Base-by-base conservation (phyloP, 352 stramenopile genomes). In the Globisporangium canariense region DNA sequence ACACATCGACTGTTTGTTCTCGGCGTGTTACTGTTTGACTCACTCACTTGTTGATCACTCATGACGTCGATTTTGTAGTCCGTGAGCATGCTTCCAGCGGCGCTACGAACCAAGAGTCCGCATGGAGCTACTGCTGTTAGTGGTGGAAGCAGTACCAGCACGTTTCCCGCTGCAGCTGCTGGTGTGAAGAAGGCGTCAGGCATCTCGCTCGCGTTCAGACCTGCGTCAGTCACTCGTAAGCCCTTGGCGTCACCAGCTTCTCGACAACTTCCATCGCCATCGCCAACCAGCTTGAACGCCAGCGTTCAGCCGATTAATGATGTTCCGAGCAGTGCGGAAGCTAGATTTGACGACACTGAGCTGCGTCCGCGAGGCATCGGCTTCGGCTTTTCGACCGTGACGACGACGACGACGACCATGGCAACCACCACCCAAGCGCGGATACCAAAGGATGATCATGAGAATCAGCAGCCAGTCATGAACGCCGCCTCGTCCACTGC, bases 131-230 rank as follows among this genome's bases (percentile, higher is more conserved):
- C 22, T 25, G 11, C 20, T 45, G 36, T 40, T 18, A 14, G 9
- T 7, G 28, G 14, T 11, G 28, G 2, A 6, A 50, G 10, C 38
- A 56, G 9, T 38, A 54, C 3, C 30, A 41, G 10, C n/a, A 18
- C 52, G 6, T 58, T 43, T 36, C 47, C 43, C 18, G 16, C 57
- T 28, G 14, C 51, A 43, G 28, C 16, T 25, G 41, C 14, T 32
- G 53, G 9, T n/a, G 41, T 41, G 7, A 64, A 54, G 20, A 75
- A 71, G 36, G 46, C 58, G 6, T 58, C 63, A 0, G 60, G 69
- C 18, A 66, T 90, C 38, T 81, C 81, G 38, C 53, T 90, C 11
- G 77, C 77, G 16, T 91, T 91, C 46, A 79, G 73, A 13, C 82
- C 85, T 5, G 75, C 78, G 30, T 89, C 81, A 0, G 54, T 93